These are phyloP conservation scores for Strobilomyces echinocephalus DNA, from an alignment of 768 basidiomycete species.

Conservation along the genomic window DNA sequence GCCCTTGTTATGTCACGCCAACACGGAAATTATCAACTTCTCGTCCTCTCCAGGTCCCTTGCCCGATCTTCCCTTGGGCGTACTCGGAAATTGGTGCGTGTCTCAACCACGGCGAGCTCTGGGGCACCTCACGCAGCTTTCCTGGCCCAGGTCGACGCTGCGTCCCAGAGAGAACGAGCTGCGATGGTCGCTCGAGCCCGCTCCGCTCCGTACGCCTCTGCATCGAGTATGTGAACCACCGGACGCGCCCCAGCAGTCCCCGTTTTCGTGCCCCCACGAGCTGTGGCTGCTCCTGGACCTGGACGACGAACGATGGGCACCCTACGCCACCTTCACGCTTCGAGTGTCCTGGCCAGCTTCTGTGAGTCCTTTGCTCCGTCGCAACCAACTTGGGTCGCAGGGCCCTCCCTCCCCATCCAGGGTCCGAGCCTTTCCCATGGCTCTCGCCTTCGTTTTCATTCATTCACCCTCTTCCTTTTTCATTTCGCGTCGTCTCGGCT, in stretches of 20 bases:
- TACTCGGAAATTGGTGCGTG: constrained; percentile 30
- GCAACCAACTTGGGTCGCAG: too few relatives aligned
- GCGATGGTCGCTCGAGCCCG: constrained; percentile 39
- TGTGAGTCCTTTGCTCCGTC: constrained; percentile 33
- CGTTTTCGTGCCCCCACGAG: constrained; percentile 37
- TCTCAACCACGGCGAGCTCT: constrained; percentile 14
- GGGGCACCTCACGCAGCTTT: not conserved
- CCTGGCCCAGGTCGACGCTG: constrained; percentile 38
- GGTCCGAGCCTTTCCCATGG: not conserved
- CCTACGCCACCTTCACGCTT: constrained; percentile 44
- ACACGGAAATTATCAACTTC: constrained; percentile 68
- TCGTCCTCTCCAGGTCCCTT: constrained; percentile 24
- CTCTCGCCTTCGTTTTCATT: not conserved
- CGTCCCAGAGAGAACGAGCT: constrained; percentile 29
- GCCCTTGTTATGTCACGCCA: constrained; percentile 35
- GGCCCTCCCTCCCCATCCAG: not conserved
- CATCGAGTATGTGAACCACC: constrained; percentile 34
- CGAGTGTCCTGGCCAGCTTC: constrained; percentile 54
- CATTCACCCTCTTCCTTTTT: too few relatives aligned
- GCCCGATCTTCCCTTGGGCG: constrained; percentile 14
- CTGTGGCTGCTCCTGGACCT: constrained; percentile 47
- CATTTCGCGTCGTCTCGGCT: not conserved
- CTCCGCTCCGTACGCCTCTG: constrained; percentile 36
- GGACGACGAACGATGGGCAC: constrained; percentile 36
- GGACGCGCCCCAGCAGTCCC: not conserved